Evolutionary conservation across 139 green algal species (phyloP), one percentile per base, ranked within the genome.

Genomic region (Coccomyxa sp.): DNA sequence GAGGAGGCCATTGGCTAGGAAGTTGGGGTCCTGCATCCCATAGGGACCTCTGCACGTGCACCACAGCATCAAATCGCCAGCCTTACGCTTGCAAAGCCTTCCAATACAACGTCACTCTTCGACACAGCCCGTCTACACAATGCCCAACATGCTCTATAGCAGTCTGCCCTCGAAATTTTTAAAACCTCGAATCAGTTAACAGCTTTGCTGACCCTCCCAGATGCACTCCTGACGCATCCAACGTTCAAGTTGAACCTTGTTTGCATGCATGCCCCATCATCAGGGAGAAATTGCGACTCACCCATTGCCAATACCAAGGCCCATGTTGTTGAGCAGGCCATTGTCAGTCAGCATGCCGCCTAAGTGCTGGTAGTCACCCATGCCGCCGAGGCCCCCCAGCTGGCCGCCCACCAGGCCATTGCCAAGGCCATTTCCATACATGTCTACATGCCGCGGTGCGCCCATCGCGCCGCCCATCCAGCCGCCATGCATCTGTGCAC

Each of bases 281-380:
- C 63, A 71, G 1, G 63, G 63, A 71, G 63, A 7, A 3, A 7
- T 51, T 51, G 38, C 38, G 63, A 25, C 63, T 71, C 63, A 71
- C 63, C 63, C 63, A 25, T 28, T 71, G 63, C 63, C 63, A 71
- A 79, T 76, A 18, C 57, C 25, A 68, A 87, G 84, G 15, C 32
- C 79, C 27, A 71, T 71, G 58, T 58, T 45, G 3, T 71, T 76
- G 51, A 84, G 79, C 83, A 87, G 83, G 58, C 31, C 79, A 13
- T 80, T 51, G 38, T 84, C 60, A 79, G 45, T 84, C 45, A 80
- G 63, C 57, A 84, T 76, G 83, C 83, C 79, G 32, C 31, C 59
- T 66, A 27, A 76, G 79, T 78, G 79, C 76, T 71, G 63, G 63
- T 71, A 71, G 9, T 25, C 63, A 25, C 63, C 63, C 63, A 71